phyloP scores from a whole-genome alignment of 2,329 filamentous ascomycete species.

The Gliomastix tumulicola region DNA sequence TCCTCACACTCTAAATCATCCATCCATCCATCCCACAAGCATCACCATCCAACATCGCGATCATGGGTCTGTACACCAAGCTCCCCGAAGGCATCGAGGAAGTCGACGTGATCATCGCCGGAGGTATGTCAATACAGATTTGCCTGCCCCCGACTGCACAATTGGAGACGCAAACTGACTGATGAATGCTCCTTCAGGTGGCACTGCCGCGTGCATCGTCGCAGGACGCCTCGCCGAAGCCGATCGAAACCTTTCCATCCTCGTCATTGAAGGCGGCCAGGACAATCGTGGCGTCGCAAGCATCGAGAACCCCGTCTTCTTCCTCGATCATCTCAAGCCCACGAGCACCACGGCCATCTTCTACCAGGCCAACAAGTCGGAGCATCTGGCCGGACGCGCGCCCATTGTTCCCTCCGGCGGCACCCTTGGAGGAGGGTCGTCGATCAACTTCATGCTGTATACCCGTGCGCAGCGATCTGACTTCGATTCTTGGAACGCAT shows the following conservation, averaged over 20 bases:
- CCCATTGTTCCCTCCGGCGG: constrained; percentile 15
- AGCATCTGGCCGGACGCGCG: constrained; percentile 13
- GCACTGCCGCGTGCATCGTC: constrained; percentile 39
- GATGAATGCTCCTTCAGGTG: too few species aligned
- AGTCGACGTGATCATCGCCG: constrained; percentile 44
- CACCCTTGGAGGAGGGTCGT: constrained; percentile 21
- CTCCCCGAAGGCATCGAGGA: constrained; percentile 24
- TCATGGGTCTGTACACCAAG: constrained; percentile 15
- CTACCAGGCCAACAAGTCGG: constrained; percentile 13
- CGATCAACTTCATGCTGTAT: constrained; percentile 24
- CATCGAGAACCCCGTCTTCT: constrained; percentile 34
- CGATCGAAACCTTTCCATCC: constrained; percentile 37
- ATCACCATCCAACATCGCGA: too few species aligned
- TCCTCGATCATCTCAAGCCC: constrained; percentile 10
- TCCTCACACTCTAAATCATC: too few species aligned
- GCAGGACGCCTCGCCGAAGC: constrained; percentile 42
- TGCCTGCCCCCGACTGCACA: too few species aligned
- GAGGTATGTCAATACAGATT: too few species aligned
- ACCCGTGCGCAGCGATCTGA: constrained; percentile 14
- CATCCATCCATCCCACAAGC: too few species aligned
- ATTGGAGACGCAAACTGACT: too few species aligned
- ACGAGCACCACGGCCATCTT: constrained; percentile 11
- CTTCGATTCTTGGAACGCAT: constrained; percentile 10
- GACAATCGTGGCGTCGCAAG: constrained; percentile 15
- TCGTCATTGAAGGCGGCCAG: constrained; percentile 27